Base-by-base conservation (phyloP, 768 basidiomycete species). In the Leucosporidium yakuticum region DNA sequence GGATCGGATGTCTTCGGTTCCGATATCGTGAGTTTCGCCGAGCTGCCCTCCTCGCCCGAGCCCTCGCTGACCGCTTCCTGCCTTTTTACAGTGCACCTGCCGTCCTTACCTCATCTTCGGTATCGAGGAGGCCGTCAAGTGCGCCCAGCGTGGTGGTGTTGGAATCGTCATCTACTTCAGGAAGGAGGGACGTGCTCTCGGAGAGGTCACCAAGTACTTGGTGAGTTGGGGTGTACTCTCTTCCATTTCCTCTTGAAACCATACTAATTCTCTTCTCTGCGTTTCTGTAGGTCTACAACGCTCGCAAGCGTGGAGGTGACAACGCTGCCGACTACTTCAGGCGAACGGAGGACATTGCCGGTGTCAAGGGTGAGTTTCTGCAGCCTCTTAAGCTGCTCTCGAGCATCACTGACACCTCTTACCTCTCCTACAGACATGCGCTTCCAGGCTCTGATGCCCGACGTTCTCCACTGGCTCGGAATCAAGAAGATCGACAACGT, bases 1-100 rank as follows among this genome's bases (percentile, higher is more conserved):
- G 93, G 93, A 8, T 94, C 91, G 11, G 94, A 97, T 78, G 94
- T 96, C 55, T 96, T 96, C 75, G 93, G 93, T 19, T 93, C 90
- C 49, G 50, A 47, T 39, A 60, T 57, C 48, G 39, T 44, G 14
- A 44, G 25, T 77, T 71, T 53, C 75, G 70, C 56, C 62, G 57
- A 53, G 62, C 32, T 44, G 27, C n/a, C 8, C 50, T 31, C 5
- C 31, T 15, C 11, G 8, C 14, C n/a, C 0, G 19, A 21, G 12
- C 27, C 39, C 21, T 31, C 36, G 32, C 58, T 54, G 65, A 58
- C 49, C 58, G 32, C 20, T 39, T 60, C 25, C 70, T 51, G 89
- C 91, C 73, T 92, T 91, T 74, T 36, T 36, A 36, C 39, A 44
- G 39, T 91, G 88, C 76, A 91, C 90, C 0, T 92, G 90, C 83